These are phyloP conservation scores for Camellia oleifera DNA, from an alignment of 179 eudicot species.

Conservation along the genomic window DNA sequence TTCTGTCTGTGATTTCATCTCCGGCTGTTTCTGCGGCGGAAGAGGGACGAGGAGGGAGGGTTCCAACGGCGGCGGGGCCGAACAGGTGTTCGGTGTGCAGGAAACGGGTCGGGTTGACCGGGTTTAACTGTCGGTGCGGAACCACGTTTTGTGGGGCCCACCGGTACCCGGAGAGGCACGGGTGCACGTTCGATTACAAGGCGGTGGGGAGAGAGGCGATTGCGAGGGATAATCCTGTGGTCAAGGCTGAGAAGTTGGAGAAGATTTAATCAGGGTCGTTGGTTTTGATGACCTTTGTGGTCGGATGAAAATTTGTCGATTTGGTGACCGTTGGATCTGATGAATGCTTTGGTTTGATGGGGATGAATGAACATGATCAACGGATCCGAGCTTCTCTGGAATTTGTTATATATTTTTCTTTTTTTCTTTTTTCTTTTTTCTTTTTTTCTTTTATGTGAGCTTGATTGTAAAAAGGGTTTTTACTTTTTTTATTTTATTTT, in stretches of 20 bases:
- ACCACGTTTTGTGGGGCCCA: conserved; percentile 30
- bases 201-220: conserved; percentile 28
- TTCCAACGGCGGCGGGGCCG: conserved; percentile 11
- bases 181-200: conserved; percentile 36
- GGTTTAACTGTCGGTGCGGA: conserved; percentile 43
- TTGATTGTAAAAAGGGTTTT: neutral
- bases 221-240: conserved; percentile 38
- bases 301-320: neutral
- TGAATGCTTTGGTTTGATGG: neutral
- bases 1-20: neutral
- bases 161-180: conserved; percentile 41
- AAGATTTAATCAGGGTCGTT: conserved; percentile 25
- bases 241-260: conserved; percentile 34
- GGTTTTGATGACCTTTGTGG: neutral
- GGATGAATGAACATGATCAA: neutral
- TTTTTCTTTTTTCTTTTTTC: neutral
- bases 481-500: neutral
- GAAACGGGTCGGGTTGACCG: conserved; percentile 34
- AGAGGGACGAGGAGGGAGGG: neutral
- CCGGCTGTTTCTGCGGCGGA: neutral
- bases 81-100: conserved; percentile 33
- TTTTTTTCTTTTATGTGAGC: neutral
- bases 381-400: neutral
- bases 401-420: neutral
- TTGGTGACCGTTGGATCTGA: neutral